These are phyloP conservation scores for Rubia yunnanensis DNA, from an alignment of 257 asterid genomes.

Conservation along the genomic window DNA sequence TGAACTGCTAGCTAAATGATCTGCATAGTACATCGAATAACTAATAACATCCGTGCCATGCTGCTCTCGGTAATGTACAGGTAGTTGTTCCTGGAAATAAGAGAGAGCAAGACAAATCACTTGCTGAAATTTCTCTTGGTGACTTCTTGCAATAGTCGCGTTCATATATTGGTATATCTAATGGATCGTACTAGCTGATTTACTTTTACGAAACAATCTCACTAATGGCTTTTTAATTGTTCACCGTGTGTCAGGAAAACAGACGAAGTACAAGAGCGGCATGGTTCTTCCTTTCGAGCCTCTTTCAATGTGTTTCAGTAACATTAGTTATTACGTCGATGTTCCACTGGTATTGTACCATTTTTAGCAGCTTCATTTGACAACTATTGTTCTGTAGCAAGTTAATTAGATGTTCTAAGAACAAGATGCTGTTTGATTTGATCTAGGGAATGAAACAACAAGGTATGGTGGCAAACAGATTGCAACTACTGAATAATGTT, in stretches of 20 bases:
- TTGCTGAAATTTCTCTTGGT: slow-evolving; percentile 53
- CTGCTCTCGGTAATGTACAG: slow-evolving; percentile 72
- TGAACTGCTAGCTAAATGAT: too few relatives aligned
- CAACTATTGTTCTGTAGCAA: too few relatives aligned
- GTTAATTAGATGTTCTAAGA: too few relatives aligned
- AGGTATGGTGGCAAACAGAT: slow-evolving; percentile 57
- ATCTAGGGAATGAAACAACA: slow-evolving; percentile 78
- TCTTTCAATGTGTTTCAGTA: slow-evolving; percentile 75
- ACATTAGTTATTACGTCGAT: slow-evolving; percentile 71
- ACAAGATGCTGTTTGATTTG: too few relatives aligned
- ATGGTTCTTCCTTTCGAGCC: slow-evolving; percentile 93
- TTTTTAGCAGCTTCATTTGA: slow-evolving; percentile 12
- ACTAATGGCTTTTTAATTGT: background rate
- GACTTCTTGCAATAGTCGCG: slow-evolving; percentile 72
- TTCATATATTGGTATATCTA: slow-evolving; percentile 54
- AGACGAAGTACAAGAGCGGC: slow-evolving; percentile 46
- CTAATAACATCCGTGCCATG: background rate
- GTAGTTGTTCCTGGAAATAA: slow-evolving; percentile 54
- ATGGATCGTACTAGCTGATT: background rate
- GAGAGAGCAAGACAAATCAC: slow-evolving; percentile 28
- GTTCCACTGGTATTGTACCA: slow-evolving; percentile 59
- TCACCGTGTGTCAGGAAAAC: slow-evolving; percentile 42
- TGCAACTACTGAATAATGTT: slow-evolving; percentile 64
- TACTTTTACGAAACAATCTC: background rate
- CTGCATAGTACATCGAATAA: background rate